Base-by-base conservation (phyloP, 176 grass and related monocot species). In the Themeda triandra region DNA sequence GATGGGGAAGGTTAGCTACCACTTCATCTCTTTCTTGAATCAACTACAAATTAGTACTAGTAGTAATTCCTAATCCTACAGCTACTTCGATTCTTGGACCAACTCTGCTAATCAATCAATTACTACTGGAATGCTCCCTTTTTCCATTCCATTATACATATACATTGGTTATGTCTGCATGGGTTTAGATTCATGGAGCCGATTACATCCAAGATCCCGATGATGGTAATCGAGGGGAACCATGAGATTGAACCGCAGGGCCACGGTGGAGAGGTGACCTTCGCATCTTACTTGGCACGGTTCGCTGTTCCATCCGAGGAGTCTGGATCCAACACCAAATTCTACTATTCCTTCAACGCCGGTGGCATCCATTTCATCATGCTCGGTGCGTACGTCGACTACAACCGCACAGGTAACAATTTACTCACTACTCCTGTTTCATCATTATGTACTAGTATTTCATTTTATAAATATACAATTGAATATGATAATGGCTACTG, bases 161-260 rank as follows among this genome's bases (percentile, higher is more conserved):
- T 6, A 39, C 36, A 39, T 39, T 5, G 33, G 33, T 35, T 35
- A 35, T 35, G 27, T 69, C 11, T 62, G 4, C 66, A 21, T 66
- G 78, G 63, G 70, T 62, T 58, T 62, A 93, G 95, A 75, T 98
- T 98, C 85, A 95, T 95, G 93, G 93, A 98, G 58, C 89, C 91
- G 0, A 73, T 95, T 12, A 87, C 67, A 31, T 98, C 91, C 8
- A 98, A 70, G 76, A 71, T 95, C 23, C 89, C 93, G 2, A 88
- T 92, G 91, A 98, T 98, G 96, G 89, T 95, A 19, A 93, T 92
- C 3, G 96, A 95, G 87, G 93, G 96, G 53, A 98, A 98, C 85
- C 96, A 98, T 19, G 96, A 98, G 80, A 95, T 95, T 6, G 96
- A 98, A 42, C 96, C 91, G 17, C 96, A 98, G 83, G 89, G 88